These are phyloP conservation scores for Aureobasidium zeae DNA, from an alignment of 2,329 filamentous ascomycete genomes.

Conservation along the genomic window DNA sequence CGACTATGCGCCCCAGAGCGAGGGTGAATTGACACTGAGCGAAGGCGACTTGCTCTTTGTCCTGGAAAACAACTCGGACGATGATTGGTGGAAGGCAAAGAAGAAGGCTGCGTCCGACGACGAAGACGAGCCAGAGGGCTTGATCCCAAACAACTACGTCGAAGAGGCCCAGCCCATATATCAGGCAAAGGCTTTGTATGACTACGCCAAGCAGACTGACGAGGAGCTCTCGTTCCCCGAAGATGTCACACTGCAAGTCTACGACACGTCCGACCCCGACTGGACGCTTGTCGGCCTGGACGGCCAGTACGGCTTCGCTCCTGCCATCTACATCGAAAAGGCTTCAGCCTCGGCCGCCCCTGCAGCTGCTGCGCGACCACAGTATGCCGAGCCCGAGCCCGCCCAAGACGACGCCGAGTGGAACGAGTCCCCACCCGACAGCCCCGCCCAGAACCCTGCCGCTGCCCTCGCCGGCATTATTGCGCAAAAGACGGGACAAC, in stretches of 20 bases:
- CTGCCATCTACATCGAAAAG: constrained; percentile 89
- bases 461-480: constrained; percentile 49
- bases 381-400: constrained; percentile 30
- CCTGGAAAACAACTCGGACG: constrained; percentile 63
- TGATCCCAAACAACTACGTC: constrained; percentile 92
- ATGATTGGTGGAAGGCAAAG: constrained; percentile 94
- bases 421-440: constrained; percentile 34
- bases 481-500: constrained; percentile 37
- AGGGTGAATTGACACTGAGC: constrained; percentile 72
- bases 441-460: constrained; percentile 40
- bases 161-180: constrained; percentile 64
- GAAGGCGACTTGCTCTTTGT: constrained; percentile 88
- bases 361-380: constrained; percentile 32
- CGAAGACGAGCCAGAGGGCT: constrained; percentile 80
- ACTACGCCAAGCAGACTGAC: constrained; percentile 93
- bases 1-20: constrained; percentile 81
- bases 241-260: constrained; percentile 73
- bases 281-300: constrained; percentile 88
- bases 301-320: constrained; percentile 85
- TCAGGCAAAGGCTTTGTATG: constrained; percentile 86
- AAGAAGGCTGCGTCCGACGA: constrained; percentile 71
- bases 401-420: constrained; percentile 30
- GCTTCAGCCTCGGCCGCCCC: constrained; percentile 42
- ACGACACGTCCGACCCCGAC: constrained; percentile 84
- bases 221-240: constrained; percentile 95